Evolutionary conservation across 176 grass and related monocot genomes (phyloP).

Genomic region (Ampelocalamus luodianensis): DNA sequence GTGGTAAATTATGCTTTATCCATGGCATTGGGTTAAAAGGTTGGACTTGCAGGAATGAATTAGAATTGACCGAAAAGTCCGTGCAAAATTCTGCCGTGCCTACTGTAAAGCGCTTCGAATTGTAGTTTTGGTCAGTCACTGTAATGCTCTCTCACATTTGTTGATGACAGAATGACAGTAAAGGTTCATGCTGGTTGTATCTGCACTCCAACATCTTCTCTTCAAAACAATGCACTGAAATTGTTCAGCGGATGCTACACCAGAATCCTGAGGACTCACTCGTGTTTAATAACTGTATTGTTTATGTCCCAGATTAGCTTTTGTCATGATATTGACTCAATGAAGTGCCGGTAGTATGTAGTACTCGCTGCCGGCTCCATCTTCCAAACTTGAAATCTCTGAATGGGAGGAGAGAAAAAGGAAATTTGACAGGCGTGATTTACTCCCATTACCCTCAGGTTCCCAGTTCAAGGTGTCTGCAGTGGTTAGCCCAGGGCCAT

Average conservation of each 20-base stretch:
- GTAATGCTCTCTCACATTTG: neutral
- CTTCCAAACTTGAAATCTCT: neutral
- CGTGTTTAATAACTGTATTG: neutral
- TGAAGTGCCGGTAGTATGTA: neutral
- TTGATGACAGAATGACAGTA: neutral
- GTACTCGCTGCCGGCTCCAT: neutral
- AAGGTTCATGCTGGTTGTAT: neutral
- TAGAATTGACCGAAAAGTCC: neutral
- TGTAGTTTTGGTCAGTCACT: conserved; percentile 27
- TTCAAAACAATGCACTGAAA: neutral
- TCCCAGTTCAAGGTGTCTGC: neutral
- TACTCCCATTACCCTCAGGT: too few species aligned
- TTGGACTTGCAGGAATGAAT: neutral
- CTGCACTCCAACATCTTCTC: neutral
- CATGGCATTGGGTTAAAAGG: conserved; percentile 73
- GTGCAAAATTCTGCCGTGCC: neutral
- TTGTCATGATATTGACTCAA: neutral
- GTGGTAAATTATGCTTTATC: conserved; percentile 92
- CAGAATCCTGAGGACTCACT: too few species aligned
- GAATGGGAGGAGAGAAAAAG: neutral
- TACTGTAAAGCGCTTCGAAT: conserved; percentile 10
- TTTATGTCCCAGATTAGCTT: neutral
- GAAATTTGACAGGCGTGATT: neutral
- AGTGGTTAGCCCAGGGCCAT: neutral
- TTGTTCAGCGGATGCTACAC: neutral